Base-by-base conservation (phyloP, 2,329 filamentous ascomycete genomes). In the Torrubiellomyces zombiae region DNA sequence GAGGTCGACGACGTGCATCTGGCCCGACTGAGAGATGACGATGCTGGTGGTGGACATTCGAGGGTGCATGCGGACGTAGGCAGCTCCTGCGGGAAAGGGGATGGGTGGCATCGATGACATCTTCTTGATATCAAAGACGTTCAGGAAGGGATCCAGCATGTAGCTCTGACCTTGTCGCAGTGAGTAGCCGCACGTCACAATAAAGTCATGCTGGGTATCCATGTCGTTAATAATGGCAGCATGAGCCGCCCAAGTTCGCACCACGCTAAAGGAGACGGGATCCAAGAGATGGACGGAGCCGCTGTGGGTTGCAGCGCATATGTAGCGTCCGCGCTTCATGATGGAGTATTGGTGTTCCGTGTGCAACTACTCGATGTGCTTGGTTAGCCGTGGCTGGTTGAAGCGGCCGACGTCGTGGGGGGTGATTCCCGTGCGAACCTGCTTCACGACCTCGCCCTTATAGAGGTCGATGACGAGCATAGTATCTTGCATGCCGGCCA, bases 11-110 rank as follows among this genome's bases (percentile, higher is more conserved):
- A 95, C 77, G 45, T 98, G 86, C 48, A 98, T 78, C 48, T 94
- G 83, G 1, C 91, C 89, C 21, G 72, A 78, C 42, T 91, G 82
- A 3, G 86, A 93, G 15, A 85, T 75, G 24, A 98, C 81, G 32
- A 98, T 85, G 40, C 81, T 86, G 0, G 91, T 95, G 1, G 89
- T 94, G 12, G 83, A 76, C 67, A 98, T 79, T 39, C 83, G 76
- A 2, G 91, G 89, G 47, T 98, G 89, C 78, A 98, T 89, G 30
- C 89, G 75, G 20, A 94, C 85, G 55, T 83, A 92, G 18, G 89
- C 86, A 18, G 86, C 89, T 7, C 89, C 83, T 3, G 83, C 77
- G 29, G 89, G 86, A 37, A 77, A 98, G 1, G 89, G 81, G 20
- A 98, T 86, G 0, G 89, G 89, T 4, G 82, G 77, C 44, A 94